Evolutionary conservation across 495 filamentous ascomycete species (phyloP), one percentile per base, ranked within the genome.

Genomic region (Daldinia decipiens): DNA sequence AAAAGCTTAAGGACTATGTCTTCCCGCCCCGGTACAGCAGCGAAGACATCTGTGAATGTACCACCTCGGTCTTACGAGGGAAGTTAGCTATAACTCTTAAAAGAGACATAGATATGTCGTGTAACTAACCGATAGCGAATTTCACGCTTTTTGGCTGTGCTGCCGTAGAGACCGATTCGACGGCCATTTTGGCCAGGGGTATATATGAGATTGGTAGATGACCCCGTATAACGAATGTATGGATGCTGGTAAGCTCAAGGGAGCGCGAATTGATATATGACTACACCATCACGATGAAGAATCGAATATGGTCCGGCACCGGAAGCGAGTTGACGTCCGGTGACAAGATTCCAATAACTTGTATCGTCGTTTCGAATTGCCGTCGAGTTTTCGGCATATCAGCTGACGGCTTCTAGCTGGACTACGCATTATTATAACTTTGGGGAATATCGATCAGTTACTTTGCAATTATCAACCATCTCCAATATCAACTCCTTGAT

Each of bases 1-100:
- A 97, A 85, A 1, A 97, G 83, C 79, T 97, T 96, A 74, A 97
- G 88, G 57, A 97, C 88, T 59, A 96, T 85, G 72, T 95, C 87
- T 70, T 86, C 78, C 54, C 83, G 87, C 24, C 84, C 84, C 5
- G 85, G 82, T 71, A 65, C 57, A 31, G 89, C 88, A 45, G 89
- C 90, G 43, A 91, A 87, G 73, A 88, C 89, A 74, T 91, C 90
- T 54, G 89, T 90, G 76, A 92, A 92, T 24, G 90, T 92, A 70
- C 90, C 90, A 60, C 90, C 90, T 38, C 90, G 86, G 76, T 88
- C 86, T 71, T 26, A 9, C 34, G 7, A 17, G 19, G 7, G 45
- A 47, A 26, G 38, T 71, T 63, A 71, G 59, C 45, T 63, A 5
- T 24, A 59, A 38, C 32, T 36, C 53, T 55, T 52, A 15, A 38